Evolutionary conservation across 2,329 filamentous ascomycete genomes (phyloP).

Genomic region (Scytalidium sp.): DNA sequence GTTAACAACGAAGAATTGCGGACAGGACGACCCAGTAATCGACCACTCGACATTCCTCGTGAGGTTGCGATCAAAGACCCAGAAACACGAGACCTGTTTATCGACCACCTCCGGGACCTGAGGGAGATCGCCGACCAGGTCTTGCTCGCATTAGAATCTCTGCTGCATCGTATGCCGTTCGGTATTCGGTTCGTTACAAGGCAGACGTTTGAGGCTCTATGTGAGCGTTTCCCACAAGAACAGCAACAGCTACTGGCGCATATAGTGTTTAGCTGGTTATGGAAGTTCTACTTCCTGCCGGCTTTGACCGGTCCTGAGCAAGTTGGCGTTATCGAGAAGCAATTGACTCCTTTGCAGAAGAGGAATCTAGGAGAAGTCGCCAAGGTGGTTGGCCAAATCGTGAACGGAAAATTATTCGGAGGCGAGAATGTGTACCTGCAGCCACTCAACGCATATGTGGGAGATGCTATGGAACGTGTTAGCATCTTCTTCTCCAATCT

Average conservation of each 20-base stretch:
- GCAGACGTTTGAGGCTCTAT: slow-evolving; percentile 78
- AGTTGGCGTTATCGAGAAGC: slow-evolving; percentile 87
- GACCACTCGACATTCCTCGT: slow-evolving; percentile 80
- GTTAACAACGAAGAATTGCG: slow-evolving; percentile 97
- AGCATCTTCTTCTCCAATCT: slow-evolving; percentile 72
- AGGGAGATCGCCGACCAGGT: slow-evolving; percentile 94
- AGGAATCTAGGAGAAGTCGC: slow-evolving; percentile 86
- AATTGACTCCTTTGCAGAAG: slow-evolving; percentile 87
- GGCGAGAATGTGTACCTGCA: slow-evolving; percentile 95
- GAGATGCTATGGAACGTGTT: slow-evolving; percentile 78
- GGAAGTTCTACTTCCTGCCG: slow-evolving; percentile 90
- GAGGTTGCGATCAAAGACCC: slow-evolving; percentile 95
- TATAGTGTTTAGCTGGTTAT: slow-evolving; percentile 85
- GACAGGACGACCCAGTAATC: slow-evolving; percentile 78
- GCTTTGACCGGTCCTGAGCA: slow-evolving; percentile 88
- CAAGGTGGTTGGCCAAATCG: slow-evolving; percentile 87
- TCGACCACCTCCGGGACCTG: slow-evolving; percentile 89
- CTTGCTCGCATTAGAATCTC: slow-evolving; percentile 76
- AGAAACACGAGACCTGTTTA: slow-evolving; percentile 89
- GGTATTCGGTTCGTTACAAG: slow-evolving; percentile 85
- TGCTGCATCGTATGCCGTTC: slow-evolving; percentile 85
- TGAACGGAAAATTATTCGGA: slow-evolving; percentile 84
- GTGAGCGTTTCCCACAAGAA: slow-evolving; percentile 75
- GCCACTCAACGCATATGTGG: slow-evolving; percentile 87
- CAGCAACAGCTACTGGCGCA: slow-evolving; percentile 75